phyloP scores from a whole-genome alignment of 768 basidiomycete species.

The Agrocybe pediades region DNA sequence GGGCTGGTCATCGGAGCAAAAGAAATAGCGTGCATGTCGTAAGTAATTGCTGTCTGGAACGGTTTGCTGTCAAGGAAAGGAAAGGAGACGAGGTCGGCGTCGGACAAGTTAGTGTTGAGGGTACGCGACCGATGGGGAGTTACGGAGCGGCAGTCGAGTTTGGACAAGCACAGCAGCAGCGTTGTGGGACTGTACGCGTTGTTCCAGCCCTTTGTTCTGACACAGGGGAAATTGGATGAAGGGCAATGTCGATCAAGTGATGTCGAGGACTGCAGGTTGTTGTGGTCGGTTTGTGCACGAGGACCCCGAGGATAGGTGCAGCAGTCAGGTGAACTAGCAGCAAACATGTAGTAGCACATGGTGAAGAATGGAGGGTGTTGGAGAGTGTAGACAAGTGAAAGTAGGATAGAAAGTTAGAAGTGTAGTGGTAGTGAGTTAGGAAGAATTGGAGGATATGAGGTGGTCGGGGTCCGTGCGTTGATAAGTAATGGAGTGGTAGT shows the following conservation, averaged over 20 bases:
- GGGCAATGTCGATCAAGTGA: neutral
- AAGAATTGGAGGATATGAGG: neutral
- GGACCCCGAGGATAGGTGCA: neutral
- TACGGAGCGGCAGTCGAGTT: too few species aligned
- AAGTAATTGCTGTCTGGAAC: too few species aligned
- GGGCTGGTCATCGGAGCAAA: too few species aligned
- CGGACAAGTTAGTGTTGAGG: too few species aligned
- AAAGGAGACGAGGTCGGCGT: too few species aligned
- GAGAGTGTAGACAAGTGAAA: neutral
- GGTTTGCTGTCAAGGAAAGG: too few species aligned
- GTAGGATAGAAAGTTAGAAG: neutral
- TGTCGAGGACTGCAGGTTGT: neutral
- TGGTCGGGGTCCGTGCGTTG: slow-evolving; percentile 13
- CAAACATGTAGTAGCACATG: neutral
- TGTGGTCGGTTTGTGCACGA: neutral
- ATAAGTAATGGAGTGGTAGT: slow-evolving; percentile 12
- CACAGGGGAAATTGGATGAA: too few species aligned
- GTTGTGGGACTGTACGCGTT: too few species aligned
- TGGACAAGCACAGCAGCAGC: too few species aligned
- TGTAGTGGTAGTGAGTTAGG: neutral
- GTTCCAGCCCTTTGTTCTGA: too few species aligned
- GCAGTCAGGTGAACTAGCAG: neutral
- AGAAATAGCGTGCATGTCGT: too few species aligned
- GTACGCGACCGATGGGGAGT: too few species aligned
- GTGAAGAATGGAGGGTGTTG: neutral